A percentile compares a stretch with the other conserved stretches of the same genome.
These are phyloP conservation scores for Codiaeum variegatum DNA, from an alignment of 441 rosid genomes.

Conservation along the genomic window DNA sequence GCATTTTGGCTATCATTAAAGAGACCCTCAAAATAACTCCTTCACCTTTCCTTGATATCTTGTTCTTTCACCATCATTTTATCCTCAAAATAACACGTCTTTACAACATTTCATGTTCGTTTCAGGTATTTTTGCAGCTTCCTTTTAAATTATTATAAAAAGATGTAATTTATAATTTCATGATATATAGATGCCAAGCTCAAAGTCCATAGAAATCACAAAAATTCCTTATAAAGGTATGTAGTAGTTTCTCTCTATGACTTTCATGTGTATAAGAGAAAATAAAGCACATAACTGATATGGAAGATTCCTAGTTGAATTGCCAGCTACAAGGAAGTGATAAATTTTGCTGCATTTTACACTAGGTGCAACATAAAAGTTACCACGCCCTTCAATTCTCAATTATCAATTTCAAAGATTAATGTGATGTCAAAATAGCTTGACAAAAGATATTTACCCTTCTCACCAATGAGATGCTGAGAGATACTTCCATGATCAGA, in stretches of 20 bases:
- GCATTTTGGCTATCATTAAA: too few relatives aligned
- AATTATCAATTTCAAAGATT: neutral
- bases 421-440: neutral
- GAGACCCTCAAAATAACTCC: too few relatives aligned
- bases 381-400: slow-evolving; percentile 4
- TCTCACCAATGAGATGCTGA: slow-evolving; percentile 44
- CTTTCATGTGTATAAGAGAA: neutral
- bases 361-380: neutral
- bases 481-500: slow-evolving; percentile 60
- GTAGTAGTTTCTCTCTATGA: neutral
- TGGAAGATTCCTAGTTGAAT: slow-evolving; percentile 1
- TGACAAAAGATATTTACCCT: slow-evolving; percentile 37
- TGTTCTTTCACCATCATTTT: too few relatives aligned
- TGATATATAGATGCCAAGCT: neutral
- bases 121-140: neutral
- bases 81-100: too few relatives aligned
- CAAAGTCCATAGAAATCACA: slow-evolving; percentile 1
- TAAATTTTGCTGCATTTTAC: neutral
- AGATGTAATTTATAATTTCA: neutral
- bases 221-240: neutral
- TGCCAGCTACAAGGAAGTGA: neutral
- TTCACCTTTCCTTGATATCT: too few relatives aligned
- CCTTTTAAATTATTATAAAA: neutral
- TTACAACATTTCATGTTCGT: neutral
- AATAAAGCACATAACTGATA: neutral